These are phyloP conservation scores for Porphyrellus cyaneotinctus DNA, from an alignment of 768 basidiomycete genomes.

Conservation along the genomic window DNA sequence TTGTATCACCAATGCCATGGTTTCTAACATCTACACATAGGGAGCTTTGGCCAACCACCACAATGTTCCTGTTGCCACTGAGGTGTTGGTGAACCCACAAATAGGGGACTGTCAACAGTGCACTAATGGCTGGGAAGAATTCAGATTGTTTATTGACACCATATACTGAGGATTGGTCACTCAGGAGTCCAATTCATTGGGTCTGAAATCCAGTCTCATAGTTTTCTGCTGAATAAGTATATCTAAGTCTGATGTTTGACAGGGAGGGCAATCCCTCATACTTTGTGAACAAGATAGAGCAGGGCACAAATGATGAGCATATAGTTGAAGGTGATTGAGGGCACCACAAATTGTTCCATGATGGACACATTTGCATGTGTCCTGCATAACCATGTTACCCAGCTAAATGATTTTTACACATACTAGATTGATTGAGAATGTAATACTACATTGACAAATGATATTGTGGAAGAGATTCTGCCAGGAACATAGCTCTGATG, in stretches of 20 bases:
- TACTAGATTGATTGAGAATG: not conserved
- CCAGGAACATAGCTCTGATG: no score
- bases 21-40: not conserved
- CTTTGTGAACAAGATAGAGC: no score
- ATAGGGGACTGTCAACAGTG: not conserved
- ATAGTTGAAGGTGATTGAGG: not conserved
- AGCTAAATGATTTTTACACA: not conserved
- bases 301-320: not conserved
- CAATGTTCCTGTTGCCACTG: not conserved
- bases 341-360: not conserved
- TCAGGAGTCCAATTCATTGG: not conserved
- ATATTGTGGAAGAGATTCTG: no score
- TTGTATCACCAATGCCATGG: not conserved
- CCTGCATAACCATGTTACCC: not conserved
- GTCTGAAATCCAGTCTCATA: not conserved
- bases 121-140: not conserved
- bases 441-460: not conserved
- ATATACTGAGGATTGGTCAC: not conserved
- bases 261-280: not conserved
- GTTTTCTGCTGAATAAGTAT: not conserved
- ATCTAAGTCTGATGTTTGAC: not conserved
- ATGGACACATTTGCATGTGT: not conserved
- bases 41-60: not conserved
- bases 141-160: not conserved
- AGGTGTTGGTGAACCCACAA: not conserved